Evolutionary conservation across 305 asterid genomes (phyloP), one percentile per base, ranked within the genome.

Genomic region (Fraxinus velutina): DNA sequence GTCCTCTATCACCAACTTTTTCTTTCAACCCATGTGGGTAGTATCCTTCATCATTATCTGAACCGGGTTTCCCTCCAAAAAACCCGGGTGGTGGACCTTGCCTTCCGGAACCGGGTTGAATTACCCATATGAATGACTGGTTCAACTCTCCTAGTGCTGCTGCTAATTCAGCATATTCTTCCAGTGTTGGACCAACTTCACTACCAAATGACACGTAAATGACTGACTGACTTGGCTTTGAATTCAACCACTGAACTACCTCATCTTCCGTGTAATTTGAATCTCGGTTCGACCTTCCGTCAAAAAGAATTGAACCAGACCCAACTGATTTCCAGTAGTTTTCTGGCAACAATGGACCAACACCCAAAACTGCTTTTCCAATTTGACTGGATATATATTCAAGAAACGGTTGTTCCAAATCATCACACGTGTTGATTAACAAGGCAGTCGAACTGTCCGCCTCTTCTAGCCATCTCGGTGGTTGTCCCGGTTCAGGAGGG

Each of bases 191-290:
- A 0, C 92, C 89, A 1, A 92, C 93, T 78, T 93, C 97, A 73
- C 93, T 93, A 3, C 96, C 98, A 24, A 90, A 93, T 7, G 98
- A 85, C 24, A 92, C 86, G 36, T 93, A 93, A 30, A 92, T 86
- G 2, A 92, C 94, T 1, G 97, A 93, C 1, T 78, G 47, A 5
- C 21, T 22, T 6, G 93, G 82, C 83, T 92, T 92, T 7, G 91
- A 79, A 37, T 91, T 89, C 86, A 93, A 73, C 98, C 98, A 93
- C 5, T 83, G 76, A 75, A 89, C 80, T n/a, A 92, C 86, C 77
- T 93, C 92, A 1, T 89, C 89, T 72, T 92, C 94, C 0, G 92
- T 87, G 73, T 88, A 91, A 68, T 91, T 89, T 2, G 98, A 80
- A 8, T 83, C 82, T 0, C 88, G 86, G 78, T 86, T 84, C 24